Evolutionary conservation across 2,329 filamentous ascomycete species (phyloP), one percentile per base, ranked within the genome.

Genomic region (Mycogone perniciosa): DNA sequence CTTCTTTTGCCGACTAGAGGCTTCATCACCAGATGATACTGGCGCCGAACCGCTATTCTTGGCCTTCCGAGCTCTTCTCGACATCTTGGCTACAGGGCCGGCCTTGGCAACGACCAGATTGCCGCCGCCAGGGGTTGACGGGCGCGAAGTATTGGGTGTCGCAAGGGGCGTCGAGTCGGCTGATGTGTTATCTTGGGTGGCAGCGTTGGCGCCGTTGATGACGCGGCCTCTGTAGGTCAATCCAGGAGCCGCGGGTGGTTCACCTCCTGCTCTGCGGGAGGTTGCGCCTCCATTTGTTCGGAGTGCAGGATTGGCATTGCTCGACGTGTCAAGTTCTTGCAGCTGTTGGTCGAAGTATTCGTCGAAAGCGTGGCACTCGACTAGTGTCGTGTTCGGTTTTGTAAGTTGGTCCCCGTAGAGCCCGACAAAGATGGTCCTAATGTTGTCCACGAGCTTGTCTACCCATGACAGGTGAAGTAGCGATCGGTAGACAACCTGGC

Each of bases 391-490:
- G 64, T 92, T 81, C 29, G 87, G 81, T 60, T 88, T 88, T 66
- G 84, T 90, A 50, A 99, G 74, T 67, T 96, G 87, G 52, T 93
- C 86, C 59, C 85, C 88, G 67, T 97, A 99, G 30, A 96, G 78
- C 57, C 90, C 88, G 58, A 93, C 79, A 64, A 97, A 99, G 33
- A 99, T 84, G 7, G 88, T 90, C 66, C 86, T 89, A 62, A 97
- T 89, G 63, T 97, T 95, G 64, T 96, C 92, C 59, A 99, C 83
- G 44, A 99, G 84, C 67, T 93, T 90, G 69, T 99, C 93, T 57
- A 97, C 89, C 93, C 95, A 99, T 9, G 88, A 91, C 7, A 99
- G 81, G 68, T 96, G 91, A 31, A 99, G 80, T 31, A 99, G 82
- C 37, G 91, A 96, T 66, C 95, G 88, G 69, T 99, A 99, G 57